Base-by-base conservation (phyloP, 306 rosid species). In the Citrullus mucosospermus region DNA sequence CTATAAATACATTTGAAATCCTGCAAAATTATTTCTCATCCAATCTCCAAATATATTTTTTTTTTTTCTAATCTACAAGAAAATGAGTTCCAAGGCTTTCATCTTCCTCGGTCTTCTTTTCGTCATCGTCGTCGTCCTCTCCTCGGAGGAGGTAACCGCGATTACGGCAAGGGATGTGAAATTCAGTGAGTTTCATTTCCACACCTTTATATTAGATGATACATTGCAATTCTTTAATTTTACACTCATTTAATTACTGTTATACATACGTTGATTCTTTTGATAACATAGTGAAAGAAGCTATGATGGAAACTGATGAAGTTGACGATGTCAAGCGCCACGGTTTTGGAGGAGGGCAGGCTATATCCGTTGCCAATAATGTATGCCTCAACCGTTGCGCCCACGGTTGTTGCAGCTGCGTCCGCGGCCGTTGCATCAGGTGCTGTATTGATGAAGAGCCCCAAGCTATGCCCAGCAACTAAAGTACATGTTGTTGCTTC, bases 351-450 rank as follows among this genome's bases (percentile, higher is more conserved):
- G 9, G 18, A 6, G 6, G 22, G 1, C 69, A 9, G 0, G 51
- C 15, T 44, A 44, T 12, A 44, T 1, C 76, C 3, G 54, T 81
- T 0, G 67, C 0, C 3, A 25, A 43, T 25, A n/a, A 43, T 25
- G 28, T 25, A 2, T 83, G 97, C 79, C 55, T 78, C 25, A 20
- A 85, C 60, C 86, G 89, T 1, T 84, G 93, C 54, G 2, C 0
- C 3, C 2, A 0, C 5, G 17, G 54, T 48, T 48, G 54, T 48
- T 48, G 54, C 3, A 0, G 1, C 15, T 13, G 16, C 50, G 13
- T 85, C 44, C 20, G 8, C 1, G 59, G 77, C 10, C 71, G 71
- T 3, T 89, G 93, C 65, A 6, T 34, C 30, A 69, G 82, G 83
- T 87, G 93, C 80, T 86, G 96, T 79, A 34, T 17, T 36, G 38